Conservation (phyloP, 176 grass and related monocot species). For the Cymbopogon citratus region DNA sequence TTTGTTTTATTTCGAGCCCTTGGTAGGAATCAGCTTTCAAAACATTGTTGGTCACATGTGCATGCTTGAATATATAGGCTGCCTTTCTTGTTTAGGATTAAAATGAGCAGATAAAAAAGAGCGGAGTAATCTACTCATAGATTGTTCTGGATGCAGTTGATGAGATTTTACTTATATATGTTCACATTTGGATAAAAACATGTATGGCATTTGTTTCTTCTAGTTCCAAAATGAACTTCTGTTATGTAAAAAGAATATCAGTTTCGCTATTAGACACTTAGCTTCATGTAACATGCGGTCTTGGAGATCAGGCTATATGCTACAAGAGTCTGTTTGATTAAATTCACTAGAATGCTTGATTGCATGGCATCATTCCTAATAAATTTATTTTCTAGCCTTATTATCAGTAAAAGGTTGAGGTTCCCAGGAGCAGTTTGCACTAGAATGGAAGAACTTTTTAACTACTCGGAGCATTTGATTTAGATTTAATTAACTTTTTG, state of each 20-base stretch:
- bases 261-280: background rate
- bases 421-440: background rate
- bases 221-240: background rate
- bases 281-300: background rate
- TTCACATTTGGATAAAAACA: background rate
- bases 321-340: background rate
- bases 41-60: background rate
- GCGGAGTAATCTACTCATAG: background rate
- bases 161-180: background rate
- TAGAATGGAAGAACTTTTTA: background rate
- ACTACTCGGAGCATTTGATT: background rate
- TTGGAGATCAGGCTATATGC: background rate
- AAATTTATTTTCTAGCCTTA: conserved; percentile 9
- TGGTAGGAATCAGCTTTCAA: background rate
- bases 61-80: conserved; percentile 5
- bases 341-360: background rate
- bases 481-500: too few species aligned
- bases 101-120: background rate
- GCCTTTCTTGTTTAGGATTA: background rate
- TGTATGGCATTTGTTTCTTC: background rate
- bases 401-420: background rate
- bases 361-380: background rate
- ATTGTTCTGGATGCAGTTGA: conserved; percentile 4
- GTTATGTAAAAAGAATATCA: background rate
- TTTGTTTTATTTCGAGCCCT: background rate